Percentiles rank a stretch among this genome's conserved stretches.
Evolutionary conservation across 2,329 filamentous ascomycete genomes (phyloP).

Genomic region (Neonectria hederae): DNA sequence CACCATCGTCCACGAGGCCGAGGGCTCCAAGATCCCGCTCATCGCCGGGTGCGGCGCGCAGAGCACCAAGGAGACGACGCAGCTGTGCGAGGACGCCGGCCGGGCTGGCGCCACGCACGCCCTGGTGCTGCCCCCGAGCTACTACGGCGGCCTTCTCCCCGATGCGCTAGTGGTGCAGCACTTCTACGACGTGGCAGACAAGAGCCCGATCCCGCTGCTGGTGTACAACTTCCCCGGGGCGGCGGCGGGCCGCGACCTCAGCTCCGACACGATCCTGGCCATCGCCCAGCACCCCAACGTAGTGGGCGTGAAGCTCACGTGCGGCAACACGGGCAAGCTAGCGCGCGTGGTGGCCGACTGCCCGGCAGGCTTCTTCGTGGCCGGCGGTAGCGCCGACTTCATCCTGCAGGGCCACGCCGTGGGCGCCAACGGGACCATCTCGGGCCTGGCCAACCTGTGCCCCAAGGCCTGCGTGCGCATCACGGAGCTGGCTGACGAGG

Average conservation of each 20-base stretch:
- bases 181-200: slow-evolving; percentile 71
- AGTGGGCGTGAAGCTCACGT: slow-evolving; percentile 72
- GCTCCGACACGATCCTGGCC: slow-evolving; percentile 65
- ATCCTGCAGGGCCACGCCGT: slow-evolving; percentile 52
- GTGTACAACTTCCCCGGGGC: slow-evolving; percentile 75
- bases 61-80: slow-evolving; percentile 78
- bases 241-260: slow-evolving; percentile 67
- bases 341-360: slow-evolving; percentile 57
- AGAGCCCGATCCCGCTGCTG: slow-evolving; percentile 67
- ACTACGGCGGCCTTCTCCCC: slow-evolving; percentile 76
- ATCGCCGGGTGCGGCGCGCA: slow-evolving; percentile 82
- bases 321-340: slow-evolving; percentile 72
- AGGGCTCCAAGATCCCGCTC: slow-evolving; percentile 50
- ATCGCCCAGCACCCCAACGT: slow-evolving; percentile 66
- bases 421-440: slow-evolving; percentile 53
- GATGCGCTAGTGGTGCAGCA: slow-evolving; percentile 60
- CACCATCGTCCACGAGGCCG: slow-evolving; percentile 40
- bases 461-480: slow-evolving; percentile 50
- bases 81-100: slow-evolving; percentile 75
- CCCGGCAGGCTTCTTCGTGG: slow-evolving; percentile 46
- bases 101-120: slow-evolving; percentile 79
- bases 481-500: slow-evolving; percentile 47
- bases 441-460: slow-evolving; percentile 52
- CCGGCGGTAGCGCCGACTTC: slow-evolving; percentile 54
- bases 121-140: slow-evolving; percentile 79